phyloP scores from a whole-genome alignment of 352 stramenopile species.

The Thalassiosira hispida region DNA sequence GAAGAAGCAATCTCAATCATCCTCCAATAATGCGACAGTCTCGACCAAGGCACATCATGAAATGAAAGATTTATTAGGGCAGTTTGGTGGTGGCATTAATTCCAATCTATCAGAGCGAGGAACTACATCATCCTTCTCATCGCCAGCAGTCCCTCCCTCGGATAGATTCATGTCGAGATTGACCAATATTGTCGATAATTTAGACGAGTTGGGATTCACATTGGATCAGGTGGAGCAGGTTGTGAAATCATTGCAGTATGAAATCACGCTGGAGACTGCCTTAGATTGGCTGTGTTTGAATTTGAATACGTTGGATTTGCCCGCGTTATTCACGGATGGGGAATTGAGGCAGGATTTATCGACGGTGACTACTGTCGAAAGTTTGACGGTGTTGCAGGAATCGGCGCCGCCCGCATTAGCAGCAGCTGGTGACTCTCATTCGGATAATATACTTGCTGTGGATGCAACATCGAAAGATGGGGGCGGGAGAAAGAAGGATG shows the following conservation, averaged over 20 bases:
- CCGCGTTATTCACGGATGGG: slow-evolving; percentile 64
- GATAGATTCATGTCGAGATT: slow-evolving; percentile 43
- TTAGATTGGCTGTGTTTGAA: slow-evolving; percentile 81
- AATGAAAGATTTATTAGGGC: slow-evolving; percentile 21
- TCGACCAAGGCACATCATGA: slow-evolving; percentile 21
- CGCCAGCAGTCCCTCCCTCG: neutral
- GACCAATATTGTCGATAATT: slow-evolving; percentile 32
- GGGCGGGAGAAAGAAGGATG: neutral
- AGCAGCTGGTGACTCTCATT: neutral
- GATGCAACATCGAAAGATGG: neutral
- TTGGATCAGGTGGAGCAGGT: slow-evolving; percentile 42
- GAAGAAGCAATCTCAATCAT: neutral
- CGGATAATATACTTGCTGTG: slow-evolving; percentile 2
- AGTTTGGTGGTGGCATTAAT: neutral
- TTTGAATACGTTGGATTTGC: slow-evolving; percentile 58
- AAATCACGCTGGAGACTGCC: slow-evolving; percentile 59
- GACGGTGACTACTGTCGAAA: slow-evolving; percentile 3
- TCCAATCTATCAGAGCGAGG: neutral
- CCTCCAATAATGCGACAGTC: neutral
- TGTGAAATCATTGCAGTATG: slow-evolving; percentile 40
- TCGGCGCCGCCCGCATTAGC: neutral
- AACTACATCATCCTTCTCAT: neutral
- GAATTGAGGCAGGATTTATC: slow-evolving; percentile 25
- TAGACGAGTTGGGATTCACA: slow-evolving; percentile 46
- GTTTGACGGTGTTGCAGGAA: slow-evolving; percentile 22